Percentiles rank a stretch among this genome's conserved stretches.
Evolutionary conservation across 176 grass and related monocot genomes (phyloP).

Genomic region (Cenchrus fungigraminus): DNA sequence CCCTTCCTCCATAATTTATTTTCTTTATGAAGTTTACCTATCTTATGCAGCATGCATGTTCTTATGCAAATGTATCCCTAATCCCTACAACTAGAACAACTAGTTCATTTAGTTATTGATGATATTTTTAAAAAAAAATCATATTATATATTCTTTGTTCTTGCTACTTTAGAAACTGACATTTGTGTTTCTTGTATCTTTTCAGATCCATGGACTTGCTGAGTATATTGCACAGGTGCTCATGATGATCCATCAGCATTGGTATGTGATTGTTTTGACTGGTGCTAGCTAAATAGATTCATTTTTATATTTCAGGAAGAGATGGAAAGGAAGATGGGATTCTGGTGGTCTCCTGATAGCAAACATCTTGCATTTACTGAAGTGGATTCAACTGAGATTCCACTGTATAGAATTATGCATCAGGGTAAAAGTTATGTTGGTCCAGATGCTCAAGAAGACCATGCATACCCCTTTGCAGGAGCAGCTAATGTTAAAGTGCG

Average conservation of each 20-base stretch:
- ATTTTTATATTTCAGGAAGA: conserved; percentile 78
- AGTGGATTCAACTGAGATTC: conserved; percentile 91
- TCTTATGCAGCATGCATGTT: no score
- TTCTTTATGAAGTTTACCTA: no score
- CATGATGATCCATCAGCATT: conserved; percentile 21
- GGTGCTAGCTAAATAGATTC: conserved; percentile 37
- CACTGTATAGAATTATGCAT: conserved; percentile 98
- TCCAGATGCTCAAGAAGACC: conserved; percentile 89
- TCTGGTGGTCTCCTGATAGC: conserved; percentile 99
- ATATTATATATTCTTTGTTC: background rate
- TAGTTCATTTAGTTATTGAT: conserved; percentile 1
- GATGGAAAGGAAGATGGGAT: conserved; percentile 98
- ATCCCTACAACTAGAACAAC: background rate
- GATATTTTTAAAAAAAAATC: background rate
- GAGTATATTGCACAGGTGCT: conserved; percentile 98
- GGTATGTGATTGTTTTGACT: conserved; percentile 23
- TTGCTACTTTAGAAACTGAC: conserved; percentile 59
- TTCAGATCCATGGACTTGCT: conserved; percentile 91
- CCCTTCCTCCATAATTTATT: no score
- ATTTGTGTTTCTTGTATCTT: conserved; percentile 64
- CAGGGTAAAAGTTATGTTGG: conserved; percentile 91
- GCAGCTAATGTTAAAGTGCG: conserved; percentile 91
- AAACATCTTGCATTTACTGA: conserved; percentile 88
- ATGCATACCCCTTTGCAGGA: conserved; percentile 95
- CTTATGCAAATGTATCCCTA: no score